A percentile compares a stretch with the other conserved stretches of the same genome.
Evolutionary conservation across 768 basidiomycete species (phyloP).

Genomic region (Scleroderma citrinum): DNA sequence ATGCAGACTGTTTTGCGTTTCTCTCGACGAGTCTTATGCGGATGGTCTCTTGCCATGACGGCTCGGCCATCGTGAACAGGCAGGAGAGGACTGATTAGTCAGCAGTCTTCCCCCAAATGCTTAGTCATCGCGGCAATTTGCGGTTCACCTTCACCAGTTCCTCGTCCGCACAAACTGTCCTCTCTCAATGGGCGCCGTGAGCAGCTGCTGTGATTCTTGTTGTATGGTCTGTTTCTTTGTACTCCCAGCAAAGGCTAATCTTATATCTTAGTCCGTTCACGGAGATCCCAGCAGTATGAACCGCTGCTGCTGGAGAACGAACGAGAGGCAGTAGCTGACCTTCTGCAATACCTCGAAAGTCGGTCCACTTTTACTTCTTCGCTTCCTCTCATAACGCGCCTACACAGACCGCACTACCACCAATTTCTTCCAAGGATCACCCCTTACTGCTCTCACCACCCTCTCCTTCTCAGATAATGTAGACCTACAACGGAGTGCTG

Average conservation of each 20-base stretch:
- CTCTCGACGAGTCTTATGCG: constrained; percentile 76
- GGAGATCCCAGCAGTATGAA: constrained; percentile 82
- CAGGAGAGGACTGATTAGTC: not conserved
- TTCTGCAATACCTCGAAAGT: constrained; percentile 98
- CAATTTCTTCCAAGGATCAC: constrained; percentile 95
- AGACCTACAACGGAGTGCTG: constrained; percentile 95
- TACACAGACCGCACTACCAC: constrained; percentile 82
- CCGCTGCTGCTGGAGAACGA: constrained; percentile 87
- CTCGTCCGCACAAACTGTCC: not conserved
- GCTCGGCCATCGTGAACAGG: constrained; percentile 61
- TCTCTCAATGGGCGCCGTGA: constrained; percentile 62
- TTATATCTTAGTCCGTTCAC: constrained; percentile 62
- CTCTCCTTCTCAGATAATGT: constrained; percentile 99
- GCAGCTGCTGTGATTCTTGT: constrained; percentile 81
- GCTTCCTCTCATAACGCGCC: not conserved
- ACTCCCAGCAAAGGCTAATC: constrained; percentile 4
- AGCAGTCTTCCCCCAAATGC: not conserved
- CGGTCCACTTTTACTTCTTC: constrained; percentile 21
- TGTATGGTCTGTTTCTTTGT: constrained; percentile 42
- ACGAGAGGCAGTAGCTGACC: constrained; percentile 95
- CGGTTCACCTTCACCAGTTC: constrained; percentile 20
- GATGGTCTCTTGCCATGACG: constrained; percentile 79
- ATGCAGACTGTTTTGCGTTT: constrained; percentile 75
- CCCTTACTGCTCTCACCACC: constrained; percentile 89
- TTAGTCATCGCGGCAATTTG: constrained; percentile 10